Evolutionary conservation across 768 basidiomycete genomes (phyloP), one percentile per base, ranked within the genome.

Genomic region (Gelatoporia subvermispora): DNA sequence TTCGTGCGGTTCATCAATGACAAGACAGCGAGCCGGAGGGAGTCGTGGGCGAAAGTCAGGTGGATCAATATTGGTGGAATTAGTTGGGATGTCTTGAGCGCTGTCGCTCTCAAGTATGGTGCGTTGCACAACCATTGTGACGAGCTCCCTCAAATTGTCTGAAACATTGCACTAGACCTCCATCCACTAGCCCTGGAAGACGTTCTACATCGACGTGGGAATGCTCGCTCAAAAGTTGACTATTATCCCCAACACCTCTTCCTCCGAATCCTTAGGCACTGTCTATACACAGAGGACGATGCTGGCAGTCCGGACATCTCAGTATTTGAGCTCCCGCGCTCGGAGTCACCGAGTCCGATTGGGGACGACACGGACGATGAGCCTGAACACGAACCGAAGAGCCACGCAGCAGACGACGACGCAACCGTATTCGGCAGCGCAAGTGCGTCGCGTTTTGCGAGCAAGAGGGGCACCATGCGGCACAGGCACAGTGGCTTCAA

Each of bases 111-210:
- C 48, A 77, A 76, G 63, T 85, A 84, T 57, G 73, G 84, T 84
- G 49, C 40, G 75, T 46, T 25, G 8, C 28, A 8, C 17, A 38
- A 24, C 5, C 37, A 13, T 22, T 8, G 17, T n/a, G n/a, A n/a
- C n/a, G n/a, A n/a, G n/a, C n/a, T n/a, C n/a, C n/a, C n/a, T n/a
- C n/a, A n/a, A n/a, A n/a, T n/a, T n/a, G n/a, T n/a, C n/a, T n/a
- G n/a, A n/a, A n/a, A n/a, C n/a, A n/a, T n/a, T 25, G 20, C 25
- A 31, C 8, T 11, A 85, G 84, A 79, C 52, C 61, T 88, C 36
- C 85, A 88, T 59, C 85, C 85, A 1, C 75, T 87, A 38, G 78
- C 84, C 4, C 65, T 88, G 17, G 86, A 88, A 57, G 86, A 87
- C 56, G 65, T 87, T 11, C 77, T 87, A 43, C 76, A 81, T 51